A percentile compares a stretch with the other conserved stretches of the same genome.
phyloP scores from a whole-genome alignment of 225 moss, liverwort and hornwort genomes.

The Straminergon stramineum region DNA sequence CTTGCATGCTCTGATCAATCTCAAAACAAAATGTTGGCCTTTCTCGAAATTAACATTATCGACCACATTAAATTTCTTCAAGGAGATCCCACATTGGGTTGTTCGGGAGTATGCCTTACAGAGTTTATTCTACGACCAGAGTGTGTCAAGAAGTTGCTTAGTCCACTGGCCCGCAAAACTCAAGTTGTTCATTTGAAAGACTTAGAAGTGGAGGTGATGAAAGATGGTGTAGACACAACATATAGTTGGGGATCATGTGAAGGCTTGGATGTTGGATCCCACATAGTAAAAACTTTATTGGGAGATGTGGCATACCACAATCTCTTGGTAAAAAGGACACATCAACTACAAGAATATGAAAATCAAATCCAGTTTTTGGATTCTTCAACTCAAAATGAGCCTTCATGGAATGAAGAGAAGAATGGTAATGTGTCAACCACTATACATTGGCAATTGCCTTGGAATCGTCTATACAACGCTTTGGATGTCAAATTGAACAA shows the following conservation, averaged over 20 bases:
- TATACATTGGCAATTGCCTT: not conserved
- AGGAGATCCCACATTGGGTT: not conserved
- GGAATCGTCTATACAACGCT: too few species aligned
- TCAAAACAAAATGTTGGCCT: not conserved
- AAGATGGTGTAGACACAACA: not conserved
- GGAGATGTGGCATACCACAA: not conserved
- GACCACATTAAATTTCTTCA: not conserved
- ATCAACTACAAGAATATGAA: not conserved
- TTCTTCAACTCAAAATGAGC: not conserved
- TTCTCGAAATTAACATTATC: not conserved
- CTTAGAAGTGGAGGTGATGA: not conserved
- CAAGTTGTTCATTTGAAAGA: not conserved
- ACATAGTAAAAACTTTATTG: not conserved
- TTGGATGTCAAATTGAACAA: not conserved
- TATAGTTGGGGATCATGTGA: not conserved
- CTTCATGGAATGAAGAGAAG: fast-evolving
- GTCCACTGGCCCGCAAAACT: not conserved
- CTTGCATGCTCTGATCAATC: not conserved
- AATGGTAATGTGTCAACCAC: not conserved
- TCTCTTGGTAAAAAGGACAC: not conserved
- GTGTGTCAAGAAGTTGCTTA: not conserved
- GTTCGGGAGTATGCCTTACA: not conserved
- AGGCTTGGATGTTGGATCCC: not conserved
- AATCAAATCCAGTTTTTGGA: not conserved
- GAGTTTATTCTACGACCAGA: not conserved